Evolutionary conservation across 148 eudicot species (phyloP), one percentile per base, ranked within the genome.

Genomic region (Camellia granthamiana): DNA sequence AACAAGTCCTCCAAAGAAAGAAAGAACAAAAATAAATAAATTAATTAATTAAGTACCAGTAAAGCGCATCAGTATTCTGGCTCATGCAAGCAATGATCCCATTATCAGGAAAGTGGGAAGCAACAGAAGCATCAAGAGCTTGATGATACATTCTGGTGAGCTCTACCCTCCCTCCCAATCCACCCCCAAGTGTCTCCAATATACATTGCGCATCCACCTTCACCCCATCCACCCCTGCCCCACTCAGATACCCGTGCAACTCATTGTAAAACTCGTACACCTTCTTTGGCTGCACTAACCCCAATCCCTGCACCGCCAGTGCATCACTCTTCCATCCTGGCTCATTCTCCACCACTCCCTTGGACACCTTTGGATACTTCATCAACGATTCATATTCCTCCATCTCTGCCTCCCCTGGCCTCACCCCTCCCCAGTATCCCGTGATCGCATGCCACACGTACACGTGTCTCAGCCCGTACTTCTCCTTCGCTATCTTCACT

Each of bases 1-100:
- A 51, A 51, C 2, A 51, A 9, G 3, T 51, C 3, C 18, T n/a
- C 8, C 18, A 61, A 61, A 19, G 16, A 11, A 1, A 3, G 38
- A 41, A 67, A 5, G 1, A 38, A 21, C 6, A 23, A 21, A 18
- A 1, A 23, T 23, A 16, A 18, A 1, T 41, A 16, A 9, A 18
- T 1, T 1, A 30, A 18, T 1, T 1, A 30, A 30, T 30, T 1
- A 72, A 80, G 56, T 91, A 92, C 97, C 89, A 85, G 77, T 92
- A 92, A 64, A 92, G 85, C 9, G 94, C 89, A 79, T 92, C 97
- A 30, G 90, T 91, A 61, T 89, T 89, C 70, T 94, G 98, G 84
- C 98, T 90, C 98, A 94, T 94, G 82, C 98, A 94, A 41, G 94
- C 97, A 72, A 94, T 94, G 89, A 93, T 92, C 1, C 93, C 98